A percentile compares a stretch with the other conserved stretches of the same genome.
These are phyloP conservation scores for Kodamaea hsintzibuensis DNA, from an alignment of 805 yeast species.

Conservation along the genomic window DNA sequence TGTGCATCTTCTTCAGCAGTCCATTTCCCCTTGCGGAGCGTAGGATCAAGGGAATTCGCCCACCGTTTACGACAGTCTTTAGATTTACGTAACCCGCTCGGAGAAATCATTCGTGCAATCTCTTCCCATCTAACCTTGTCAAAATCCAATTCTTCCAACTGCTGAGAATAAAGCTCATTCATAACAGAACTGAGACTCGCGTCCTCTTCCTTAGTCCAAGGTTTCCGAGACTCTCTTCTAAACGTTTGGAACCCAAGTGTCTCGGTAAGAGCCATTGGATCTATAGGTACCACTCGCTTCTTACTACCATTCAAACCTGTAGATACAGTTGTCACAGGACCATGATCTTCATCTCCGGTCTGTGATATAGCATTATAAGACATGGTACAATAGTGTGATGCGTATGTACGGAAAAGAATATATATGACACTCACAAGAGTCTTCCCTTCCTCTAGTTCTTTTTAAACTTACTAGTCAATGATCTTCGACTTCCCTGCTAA, in stretches of 20 bases:
- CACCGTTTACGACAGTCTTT: conserved; percentile 88
- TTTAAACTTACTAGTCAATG: neutral
- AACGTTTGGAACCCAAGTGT: conserved; percentile 75
- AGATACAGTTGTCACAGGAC: neutral
- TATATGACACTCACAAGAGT: neutral
- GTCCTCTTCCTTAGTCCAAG: conserved; percentile 83
- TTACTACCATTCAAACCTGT: neutral
- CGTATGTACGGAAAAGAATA: neutral
- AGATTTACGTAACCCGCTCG: conserved; percentile 55
- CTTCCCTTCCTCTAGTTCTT: neutral
- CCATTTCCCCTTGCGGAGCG: conserved; percentile 83
- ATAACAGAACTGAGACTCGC: conserved; percentile 45
- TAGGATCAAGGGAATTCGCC: conserved; percentile 84
- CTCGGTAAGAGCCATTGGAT: conserved; percentile 62
- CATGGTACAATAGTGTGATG: too few species aligned
- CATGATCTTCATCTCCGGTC: neutral
- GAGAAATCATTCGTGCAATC: conserved; percentile 44
- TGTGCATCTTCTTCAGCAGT: conserved; percentile 73
- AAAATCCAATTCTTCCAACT: conserved; percentile 25
- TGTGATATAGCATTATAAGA: neutral
- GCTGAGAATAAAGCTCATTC: conserved; percentile 30
- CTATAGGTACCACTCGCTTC: conserved; percentile 33
- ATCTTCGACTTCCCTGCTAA: neutral
- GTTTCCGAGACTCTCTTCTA: conserved; percentile 58
- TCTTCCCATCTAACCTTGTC: conserved; percentile 63